These are phyloP conservation scores for Colletotrichum sp. DNA, from an alignment of 2,329 filamentous ascomycete genomes.

Conservation along the genomic window DNA sequence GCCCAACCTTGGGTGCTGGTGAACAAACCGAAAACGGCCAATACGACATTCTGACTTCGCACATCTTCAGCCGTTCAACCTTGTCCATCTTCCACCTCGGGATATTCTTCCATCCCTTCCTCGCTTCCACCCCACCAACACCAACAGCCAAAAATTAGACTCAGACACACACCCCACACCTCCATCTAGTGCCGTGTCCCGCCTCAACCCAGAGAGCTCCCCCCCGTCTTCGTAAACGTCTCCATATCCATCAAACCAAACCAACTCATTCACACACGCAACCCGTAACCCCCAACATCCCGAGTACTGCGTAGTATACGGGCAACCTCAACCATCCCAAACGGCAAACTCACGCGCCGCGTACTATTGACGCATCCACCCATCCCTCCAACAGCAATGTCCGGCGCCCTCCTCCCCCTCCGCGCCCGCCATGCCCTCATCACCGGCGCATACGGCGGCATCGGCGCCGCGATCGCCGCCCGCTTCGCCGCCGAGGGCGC, in stretches of 20 bases:
- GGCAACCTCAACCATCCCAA: neutral
- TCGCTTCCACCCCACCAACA: neutral
- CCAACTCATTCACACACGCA: neutral
- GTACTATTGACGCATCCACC: neutral
- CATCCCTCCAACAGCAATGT: neutral
- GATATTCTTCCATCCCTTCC: neutral
- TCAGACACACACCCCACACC: neutral
- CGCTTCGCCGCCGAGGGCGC: slow-evolving; percentile 70
- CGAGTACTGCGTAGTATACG: neutral
- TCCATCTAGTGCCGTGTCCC: neutral
- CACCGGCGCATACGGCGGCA: slow-evolving; percentile 74
- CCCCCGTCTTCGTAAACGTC: neutral
- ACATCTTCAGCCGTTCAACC: neutral
- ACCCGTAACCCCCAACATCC: neutral
- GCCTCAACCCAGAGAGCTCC: neutral
- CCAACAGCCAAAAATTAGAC: neutral
- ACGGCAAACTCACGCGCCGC: neutral
- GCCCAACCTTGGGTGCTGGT: neutral
- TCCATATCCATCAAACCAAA: neutral
- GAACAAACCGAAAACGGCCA: neutral
- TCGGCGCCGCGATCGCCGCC: slow-evolving; percentile 70
- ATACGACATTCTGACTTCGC: neutral
- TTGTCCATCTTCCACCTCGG: neutral
- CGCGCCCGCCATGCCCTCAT: slow-evolving; percentile 61
- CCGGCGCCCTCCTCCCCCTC: slow-evolving; percentile 23